Base-by-base conservation (phyloP, 2,329 filamentous ascomycete genomes). In the Alternaria sp. region DNA sequence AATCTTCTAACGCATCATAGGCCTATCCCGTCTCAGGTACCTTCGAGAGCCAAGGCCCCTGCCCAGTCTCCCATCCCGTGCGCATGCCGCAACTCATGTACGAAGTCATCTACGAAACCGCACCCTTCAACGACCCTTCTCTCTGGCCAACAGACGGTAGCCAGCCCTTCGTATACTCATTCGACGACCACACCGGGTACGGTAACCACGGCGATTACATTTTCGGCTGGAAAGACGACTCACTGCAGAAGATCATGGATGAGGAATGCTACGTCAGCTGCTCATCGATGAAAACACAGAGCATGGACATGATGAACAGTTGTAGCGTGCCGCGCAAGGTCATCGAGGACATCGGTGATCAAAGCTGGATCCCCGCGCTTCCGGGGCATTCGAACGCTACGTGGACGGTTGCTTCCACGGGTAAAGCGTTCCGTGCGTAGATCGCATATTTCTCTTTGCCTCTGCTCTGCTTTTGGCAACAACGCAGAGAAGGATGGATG, bases 121-220 rank as follows among this genome's bases (percentile, higher is more conserved):
- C 71, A 72, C 75, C 68, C 74, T 75, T 75, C 60, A 74, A 74
- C 44, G 60, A 67, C 25, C 55, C 64, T 37, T 61, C 63, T 4
- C 53, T 67, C 12, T 75, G 71, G 73, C 73, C 73, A 1, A 64
- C 58, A 59, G 70, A 75, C 28, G 70, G 68, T 2, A 81, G 65
- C 82, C 73, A 75, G 45, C 73, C 73, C 1, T 74, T 75, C 44
- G 70, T 71, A 2, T 75, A 71, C 68, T 69, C 66, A 3, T 73
- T 74, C 25, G 65, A 67, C 41, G 83, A 83, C 80, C 81, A 21
- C 47, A 81, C 81, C 41, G 84, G 84, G 28, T 80, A 81, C 21
- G 84, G 83, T 3, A 84, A 84, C 25, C 84, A 86, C 74, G 84
- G 83, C 23, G 84, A 86, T 74, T 86, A 86, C 71, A 74, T 86